Base-by-base conservation (phyloP, 2,329 filamentous ascomycete species). In the Pseudogymnoascus sp. region DNA sequence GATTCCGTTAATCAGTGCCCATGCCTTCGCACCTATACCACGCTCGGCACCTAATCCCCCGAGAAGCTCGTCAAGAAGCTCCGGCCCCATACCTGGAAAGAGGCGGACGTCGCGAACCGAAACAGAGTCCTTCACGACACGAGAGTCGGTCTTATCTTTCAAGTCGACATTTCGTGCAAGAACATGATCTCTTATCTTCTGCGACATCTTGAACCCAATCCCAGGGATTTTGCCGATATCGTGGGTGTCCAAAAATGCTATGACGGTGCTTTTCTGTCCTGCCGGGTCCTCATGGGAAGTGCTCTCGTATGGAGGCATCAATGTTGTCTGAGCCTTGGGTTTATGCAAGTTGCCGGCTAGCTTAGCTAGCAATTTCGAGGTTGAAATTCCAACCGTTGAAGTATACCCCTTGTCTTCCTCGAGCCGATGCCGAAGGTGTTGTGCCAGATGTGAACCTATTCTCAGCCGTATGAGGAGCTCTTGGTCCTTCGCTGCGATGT, bases 301-400 rank as follows among this genome's bases (percentile, higher is more conserved):
- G 14, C 44, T 60, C 47, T 62, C 77, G 62, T 84, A 83, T 1
- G 88, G 84, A 4, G 89, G 86, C 47, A 96, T 76, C 6, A 97
- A 78, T 0, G 90, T 91, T 0, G 93, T 97, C 74, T 97, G 95
- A 65, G 85, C 88, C 64, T 87, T 87, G 0, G 93, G 93, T 76
- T 97, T 97, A 73, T 97, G 86, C 64, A 88, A 79, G 73, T 86
- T 89, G 11, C 93, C 93, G 8, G 86, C 90, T 13, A 97, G 81
- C 74, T 97, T 97, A 64, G 90, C 86, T 10, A 96, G 79, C 4
- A 93, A 75, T 74, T 97, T 97, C 71, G 88, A 93, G 0, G 91
- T 96, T 2, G 92, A 88, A 21, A 97, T 86, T 3, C 93, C 93
- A 44, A 90, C 92, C 0, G 93, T 93, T 29, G 89, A 89, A 0